Conservation (phyloP, 2,329 filamentous ascomycete species). For the Claviceps purpurea region DNA sequence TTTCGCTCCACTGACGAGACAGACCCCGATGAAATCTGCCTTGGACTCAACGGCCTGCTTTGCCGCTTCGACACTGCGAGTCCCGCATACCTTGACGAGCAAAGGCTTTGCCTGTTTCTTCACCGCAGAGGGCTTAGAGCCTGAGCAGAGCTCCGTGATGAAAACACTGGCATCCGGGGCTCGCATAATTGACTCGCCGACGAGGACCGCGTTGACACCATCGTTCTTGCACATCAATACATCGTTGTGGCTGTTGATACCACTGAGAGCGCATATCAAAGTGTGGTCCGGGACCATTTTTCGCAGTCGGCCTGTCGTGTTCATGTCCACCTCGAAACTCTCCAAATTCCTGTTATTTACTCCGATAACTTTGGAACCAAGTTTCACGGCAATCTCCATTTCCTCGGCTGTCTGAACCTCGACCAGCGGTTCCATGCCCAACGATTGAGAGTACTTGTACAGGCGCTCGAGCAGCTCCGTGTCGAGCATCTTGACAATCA, state of each 20-base stretch:
- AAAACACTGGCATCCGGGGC: conserved; percentile 72
- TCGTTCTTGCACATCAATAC: conserved; percentile 78
- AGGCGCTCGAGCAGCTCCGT: conserved; percentile 57
- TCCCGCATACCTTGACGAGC: conserved; percentile 92
- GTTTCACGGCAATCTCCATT: conserved; percentile 73
- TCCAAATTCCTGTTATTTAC: conserved; percentile 97
- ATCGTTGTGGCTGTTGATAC: conserved; percentile 80
- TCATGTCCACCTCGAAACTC: conserved; percentile 91
- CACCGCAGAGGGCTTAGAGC: conserved; percentile 24
- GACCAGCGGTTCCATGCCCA: conserved; percentile 95
- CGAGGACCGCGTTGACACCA: conserved; percentile 82
- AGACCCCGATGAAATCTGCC: conserved; percentile 87
- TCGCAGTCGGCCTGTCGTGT: conserved; percentile 79
- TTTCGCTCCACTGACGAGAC: conserved; percentile 69
- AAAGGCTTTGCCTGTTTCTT: conserved; percentile 30
- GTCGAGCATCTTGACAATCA: conserved; percentile 98
- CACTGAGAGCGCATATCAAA: conserved; percentile 85
- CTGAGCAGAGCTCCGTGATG: conserved; percentile 69
- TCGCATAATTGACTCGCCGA: conserved; percentile 92
- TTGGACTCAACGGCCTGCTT: conserved; percentile 69
- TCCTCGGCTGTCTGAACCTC: conserved; percentile 93
- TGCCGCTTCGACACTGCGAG: conserved; percentile 69
- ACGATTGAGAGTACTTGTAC: conserved; percentile 75
- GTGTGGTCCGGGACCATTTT: conserved; percentile 75
- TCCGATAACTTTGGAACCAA: conserved; percentile 84